phyloP scores from a whole-genome alignment of 2,329 filamentous ascomycete genomes.

The Xylaria arbuscula region DNA sequence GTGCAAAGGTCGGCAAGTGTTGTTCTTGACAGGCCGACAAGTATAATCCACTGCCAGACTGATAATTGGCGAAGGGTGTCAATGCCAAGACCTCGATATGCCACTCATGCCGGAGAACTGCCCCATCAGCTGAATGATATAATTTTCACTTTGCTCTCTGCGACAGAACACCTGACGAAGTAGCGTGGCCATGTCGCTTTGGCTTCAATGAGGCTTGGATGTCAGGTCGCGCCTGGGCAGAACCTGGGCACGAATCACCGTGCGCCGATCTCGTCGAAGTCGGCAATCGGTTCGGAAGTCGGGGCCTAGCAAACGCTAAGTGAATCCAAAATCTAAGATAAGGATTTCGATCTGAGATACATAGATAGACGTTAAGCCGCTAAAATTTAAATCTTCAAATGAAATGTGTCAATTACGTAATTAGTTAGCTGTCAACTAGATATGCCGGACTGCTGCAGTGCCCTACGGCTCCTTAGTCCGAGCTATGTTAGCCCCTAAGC shows the following conservation, averaged over 20 bases:
- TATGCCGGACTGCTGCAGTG: not conserved
- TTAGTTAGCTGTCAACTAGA: slow-evolving; percentile 1
- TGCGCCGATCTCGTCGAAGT: not conserved
- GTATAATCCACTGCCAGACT: not conserved
- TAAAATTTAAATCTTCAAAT: not conserved
- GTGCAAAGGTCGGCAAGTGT: not conserved
- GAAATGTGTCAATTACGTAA: slow-evolving; percentile 22
- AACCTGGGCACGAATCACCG: not conserved
- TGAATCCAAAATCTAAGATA: not conserved
- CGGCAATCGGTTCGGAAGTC: slow-evolving; percentile 26
- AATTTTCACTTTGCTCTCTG: not conserved
- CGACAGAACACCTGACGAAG: not conserved
- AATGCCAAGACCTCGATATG: not conserved
- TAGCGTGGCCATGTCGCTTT: not conserved
- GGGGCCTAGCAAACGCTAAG: not conserved
- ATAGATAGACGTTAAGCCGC: not conserved
- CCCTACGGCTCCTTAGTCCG: slow-evolving; percentile 6
- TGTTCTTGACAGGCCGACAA: not conserved
- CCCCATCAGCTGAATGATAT: not conserved
- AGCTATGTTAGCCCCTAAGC: not conserved
- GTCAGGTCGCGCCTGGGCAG: not conserved
- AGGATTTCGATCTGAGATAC: not conserved
- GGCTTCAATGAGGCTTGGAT: slow-evolving; percentile 2
- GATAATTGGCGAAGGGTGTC: not conserved
- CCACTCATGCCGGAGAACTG: not conserved